Conservation (phyloP, 73 alveolate genomes). For the Paramecium caudatum region DNA sequence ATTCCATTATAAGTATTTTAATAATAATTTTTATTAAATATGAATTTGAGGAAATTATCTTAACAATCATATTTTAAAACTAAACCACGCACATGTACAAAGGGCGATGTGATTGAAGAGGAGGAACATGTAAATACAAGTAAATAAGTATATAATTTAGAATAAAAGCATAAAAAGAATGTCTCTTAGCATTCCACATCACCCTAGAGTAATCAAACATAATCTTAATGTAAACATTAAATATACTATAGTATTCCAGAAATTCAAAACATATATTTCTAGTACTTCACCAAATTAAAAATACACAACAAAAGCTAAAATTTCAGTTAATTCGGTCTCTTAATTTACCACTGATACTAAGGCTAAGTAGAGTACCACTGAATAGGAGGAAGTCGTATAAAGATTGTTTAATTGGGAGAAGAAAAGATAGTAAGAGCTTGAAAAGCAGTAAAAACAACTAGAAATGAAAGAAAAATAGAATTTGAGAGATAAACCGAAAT, state of each 20-base stretch:
- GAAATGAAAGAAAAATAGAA: background rate
- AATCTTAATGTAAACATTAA: slow-evolving; percentile 37
- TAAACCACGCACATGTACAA: background rate
- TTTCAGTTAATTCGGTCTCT: background rate
- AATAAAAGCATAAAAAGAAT: background rate
- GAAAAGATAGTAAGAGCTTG: background rate
- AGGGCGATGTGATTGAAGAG: background rate
- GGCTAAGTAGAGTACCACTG: background rate
- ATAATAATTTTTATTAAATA: slow-evolving; percentile 25
- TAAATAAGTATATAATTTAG: background rate
- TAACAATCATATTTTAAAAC: slow-evolving; percentile 22
- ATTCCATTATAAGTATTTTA: slow-evolving; percentile 13
- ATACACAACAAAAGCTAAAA: background rate
- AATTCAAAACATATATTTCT: background rate
- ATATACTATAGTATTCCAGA: slow-evolving; percentile 35
- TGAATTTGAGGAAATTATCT: slow-evolving; percentile 51
- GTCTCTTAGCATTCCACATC: background rate
- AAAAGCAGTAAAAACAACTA: background rate
- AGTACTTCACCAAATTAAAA: background rate
- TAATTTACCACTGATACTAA: slow-evolving; percentile 4
- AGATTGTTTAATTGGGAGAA: slow-evolving; percentile 31
- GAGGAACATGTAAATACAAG: slow-evolving; percentile 1
- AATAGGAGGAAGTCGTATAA: background rate
- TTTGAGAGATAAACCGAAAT: background rate
- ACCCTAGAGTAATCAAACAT: background rate